Evolutionary conservation across 2,329 filamentous ascomycete genomes (phyloP), one percentile per base, ranked within the genome.

Genomic region (Magnaporthiopsis rhizophila): DNA sequence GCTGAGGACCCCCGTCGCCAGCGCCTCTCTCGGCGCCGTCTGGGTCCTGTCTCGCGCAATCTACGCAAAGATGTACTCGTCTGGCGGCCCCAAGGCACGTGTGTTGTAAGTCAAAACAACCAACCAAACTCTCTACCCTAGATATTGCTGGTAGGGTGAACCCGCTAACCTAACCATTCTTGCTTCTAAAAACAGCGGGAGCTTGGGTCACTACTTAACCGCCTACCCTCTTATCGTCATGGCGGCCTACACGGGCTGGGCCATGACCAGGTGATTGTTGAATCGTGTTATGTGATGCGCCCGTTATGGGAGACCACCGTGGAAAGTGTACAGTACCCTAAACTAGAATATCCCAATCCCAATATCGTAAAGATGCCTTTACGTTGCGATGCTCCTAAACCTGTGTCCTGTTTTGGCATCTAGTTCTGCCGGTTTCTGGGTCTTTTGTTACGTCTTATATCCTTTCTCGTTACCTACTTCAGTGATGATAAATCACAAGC

Each of bases 61-160:
- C 62, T 89, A 88, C 69, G 80, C 83, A 64, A 65, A 76, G 15
- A 86, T 85, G 38, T 89, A 88, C 71, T 75, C 76, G 62, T 72
- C 72, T 59, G 64, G 65, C 13, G 82, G 82, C 0, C 82, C 82
- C 21, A 67, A 75, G 65, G 82, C 81, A 9, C 76, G 83, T 61
- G 12, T 66, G 21, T n/a, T 65, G 75, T 81, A 69, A 67, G 78
- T 74, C 34, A 12, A 8, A 26, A 26, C 26, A 26, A 26, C 18
- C 38, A n/a, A 30, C 30, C 30, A 30, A 30, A 21, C 18, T 18
- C 45, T 8, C 21, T 21, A 21, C 7, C 64, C 59, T 26, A 32
- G 4, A 58, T 30, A 15, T 58, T 21, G 6, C 5, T 15, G 56
- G 56, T 3, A 12, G 13, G 30, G 30, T 30, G 30, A 58, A 26